A percentile compares a stretch with the other conserved stretches of the same genome.
These are phyloP conservation scores for Chrysanthemum seticuspe DNA, from an alignment of 129 eudicot species.

Conservation along the genomic window DNA sequence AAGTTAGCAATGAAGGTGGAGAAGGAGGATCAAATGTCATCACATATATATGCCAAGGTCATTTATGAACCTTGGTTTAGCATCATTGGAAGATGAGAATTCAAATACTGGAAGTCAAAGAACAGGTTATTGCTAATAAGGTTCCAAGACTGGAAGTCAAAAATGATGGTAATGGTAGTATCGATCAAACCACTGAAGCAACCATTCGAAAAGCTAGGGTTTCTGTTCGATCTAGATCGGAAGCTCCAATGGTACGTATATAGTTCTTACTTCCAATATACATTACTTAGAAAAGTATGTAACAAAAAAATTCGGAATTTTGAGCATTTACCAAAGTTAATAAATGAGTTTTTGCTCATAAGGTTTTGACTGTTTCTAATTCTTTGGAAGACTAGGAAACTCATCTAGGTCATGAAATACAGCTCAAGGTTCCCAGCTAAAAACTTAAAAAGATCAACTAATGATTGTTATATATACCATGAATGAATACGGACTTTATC, in stretches of 20 bases:
- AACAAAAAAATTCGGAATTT: too few relatives aligned
- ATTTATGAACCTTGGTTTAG: conserved; percentile 56
- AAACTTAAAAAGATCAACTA: too few relatives aligned
- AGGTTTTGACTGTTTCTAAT: too few relatives aligned
- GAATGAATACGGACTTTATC: background rate
- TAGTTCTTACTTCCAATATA: background rate
- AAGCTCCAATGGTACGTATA: conserved; percentile 67
- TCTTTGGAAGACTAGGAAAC: too few relatives aligned
- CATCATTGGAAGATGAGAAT: conserved; percentile 32
- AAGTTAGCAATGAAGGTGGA: conserved; percentile 26
- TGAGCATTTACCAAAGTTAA: too few relatives aligned
- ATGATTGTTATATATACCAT: background rate
- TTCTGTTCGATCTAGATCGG: conserved; percentile 77
- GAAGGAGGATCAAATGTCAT: background rate
- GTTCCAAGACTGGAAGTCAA: conserved; percentile 33
- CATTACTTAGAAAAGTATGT: too few relatives aligned
- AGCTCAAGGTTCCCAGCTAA: too few relatives aligned
- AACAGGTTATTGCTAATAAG: conserved; percentile 44
- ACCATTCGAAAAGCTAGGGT: conserved; percentile 84
- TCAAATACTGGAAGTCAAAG: conserved; percentile 39
- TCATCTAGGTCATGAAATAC: too few relatives aligned
- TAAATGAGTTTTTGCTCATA: too few relatives aligned
- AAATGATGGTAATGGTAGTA: conserved; percentile 24
- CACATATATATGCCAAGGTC: conserved; percentile 31
- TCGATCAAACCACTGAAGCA: conserved; percentile 65